Percentiles rank a stretch among this genome's conserved stretches.
These are phyloP conservation scores for Zygoascus ofunaensis DNA, from an alignment of 805 yeast genomes.

Conservation along the genomic window DNA sequence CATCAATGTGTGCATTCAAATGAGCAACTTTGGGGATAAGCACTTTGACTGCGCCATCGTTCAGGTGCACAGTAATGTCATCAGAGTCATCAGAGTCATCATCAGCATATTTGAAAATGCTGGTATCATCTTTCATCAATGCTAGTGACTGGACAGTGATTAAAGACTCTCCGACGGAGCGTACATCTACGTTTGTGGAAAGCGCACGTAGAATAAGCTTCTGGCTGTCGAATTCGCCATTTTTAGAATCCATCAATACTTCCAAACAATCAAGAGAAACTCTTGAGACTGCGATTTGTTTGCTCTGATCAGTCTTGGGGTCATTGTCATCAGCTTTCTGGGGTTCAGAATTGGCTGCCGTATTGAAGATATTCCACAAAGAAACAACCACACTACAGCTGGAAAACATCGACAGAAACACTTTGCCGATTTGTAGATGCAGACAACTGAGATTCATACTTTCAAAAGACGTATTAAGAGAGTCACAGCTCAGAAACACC, in stretches of 20 bases:
- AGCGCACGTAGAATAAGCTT: neutral
- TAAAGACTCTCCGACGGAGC: neutral
- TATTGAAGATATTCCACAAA: neutral
- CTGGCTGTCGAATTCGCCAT: neutral
- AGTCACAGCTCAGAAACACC: neutral
- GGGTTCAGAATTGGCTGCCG: neutral
- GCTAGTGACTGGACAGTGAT: neutral
- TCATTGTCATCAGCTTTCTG: neutral
- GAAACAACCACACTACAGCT: neutral
- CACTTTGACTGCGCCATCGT: neutral
- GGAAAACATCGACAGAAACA: neutral
- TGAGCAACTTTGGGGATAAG: slow-evolving; percentile 8
- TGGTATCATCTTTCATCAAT: neutral
- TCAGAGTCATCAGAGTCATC: slow-evolving; percentile 5
- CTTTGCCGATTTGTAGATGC: slow-evolving; percentile 9
- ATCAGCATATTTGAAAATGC: too few species aligned
- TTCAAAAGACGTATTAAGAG: slow-evolving; percentile 11
- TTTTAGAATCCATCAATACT: neutral
- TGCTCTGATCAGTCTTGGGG: neutral
- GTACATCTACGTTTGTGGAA: neutral
- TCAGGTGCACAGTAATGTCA: slow-evolving; percentile 7
- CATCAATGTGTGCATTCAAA: neutral
- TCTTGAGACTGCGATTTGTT: neutral
- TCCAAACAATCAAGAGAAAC: neutral
- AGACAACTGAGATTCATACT: slow-evolving; percentile 24